Evolutionary conservation across 495 filamentous ascomycete genomes (phyloP).

Genomic region (Talaromyces nanjingensis): DNA sequence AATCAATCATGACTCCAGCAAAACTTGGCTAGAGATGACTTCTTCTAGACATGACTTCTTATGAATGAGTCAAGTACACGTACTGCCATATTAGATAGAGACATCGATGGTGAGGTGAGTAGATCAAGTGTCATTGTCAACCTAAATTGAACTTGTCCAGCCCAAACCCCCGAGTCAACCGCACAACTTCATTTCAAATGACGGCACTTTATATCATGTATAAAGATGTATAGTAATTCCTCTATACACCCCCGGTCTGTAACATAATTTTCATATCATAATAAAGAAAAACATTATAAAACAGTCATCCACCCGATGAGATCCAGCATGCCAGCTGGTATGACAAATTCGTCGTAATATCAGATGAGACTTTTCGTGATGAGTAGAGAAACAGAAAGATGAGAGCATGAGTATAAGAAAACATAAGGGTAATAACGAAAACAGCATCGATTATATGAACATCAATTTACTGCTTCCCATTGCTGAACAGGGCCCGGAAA

Average conservation of each 20-base stretch:
- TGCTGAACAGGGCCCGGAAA: conserved; percentile 70
- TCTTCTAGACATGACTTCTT: too few relatives aligned
- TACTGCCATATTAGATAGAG: too few relatives aligned
- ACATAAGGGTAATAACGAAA: neutral
- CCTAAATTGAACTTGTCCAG: too few relatives aligned
- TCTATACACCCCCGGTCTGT: neutral
- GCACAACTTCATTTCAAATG: neutral
- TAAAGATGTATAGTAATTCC: neutral
- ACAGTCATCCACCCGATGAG: neutral
- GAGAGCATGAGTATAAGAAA: neutral
- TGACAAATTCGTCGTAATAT: neutral
- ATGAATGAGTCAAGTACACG: too few relatives aligned
- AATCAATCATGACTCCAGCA: too few relatives aligned
- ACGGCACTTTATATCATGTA: neutral
- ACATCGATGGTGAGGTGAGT: too few relatives aligned
- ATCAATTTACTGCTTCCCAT: conserved; percentile 18
- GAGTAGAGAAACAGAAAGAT: neutral
- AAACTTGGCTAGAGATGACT: too few relatives aligned
- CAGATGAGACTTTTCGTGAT: neutral
- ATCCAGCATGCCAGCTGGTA: neutral
- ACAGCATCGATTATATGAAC: neutral
- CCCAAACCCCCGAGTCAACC: neutral
- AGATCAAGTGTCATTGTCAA: too few relatives aligned
- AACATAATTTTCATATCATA: neutral
- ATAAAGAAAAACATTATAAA: neutral